These are phyloP conservation scores for Candida glaebosa DNA, from an alignment of 805 yeast genomes.

Conservation along the genomic window DNA sequence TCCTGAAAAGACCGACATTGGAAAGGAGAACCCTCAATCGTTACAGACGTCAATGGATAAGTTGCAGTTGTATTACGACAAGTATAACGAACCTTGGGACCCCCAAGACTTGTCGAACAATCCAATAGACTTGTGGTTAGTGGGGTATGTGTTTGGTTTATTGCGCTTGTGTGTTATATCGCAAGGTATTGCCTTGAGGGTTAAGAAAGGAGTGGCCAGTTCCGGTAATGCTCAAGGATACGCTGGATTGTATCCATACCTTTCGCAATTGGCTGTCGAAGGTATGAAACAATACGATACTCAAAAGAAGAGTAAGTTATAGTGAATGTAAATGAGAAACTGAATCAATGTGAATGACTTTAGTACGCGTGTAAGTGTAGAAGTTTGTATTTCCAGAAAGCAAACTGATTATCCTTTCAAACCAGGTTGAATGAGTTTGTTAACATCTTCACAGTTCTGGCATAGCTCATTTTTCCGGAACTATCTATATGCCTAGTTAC, in stretches of 20 bases:
- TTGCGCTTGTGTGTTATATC: slow-evolving; percentile 53
- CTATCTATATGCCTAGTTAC: too few species aligned
- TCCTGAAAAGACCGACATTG: slow-evolving; percentile 28
- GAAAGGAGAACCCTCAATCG: slow-evolving; percentile 27
- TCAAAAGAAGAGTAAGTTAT: slow-evolving; percentile 3
- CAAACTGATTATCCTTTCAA: too few species aligned
- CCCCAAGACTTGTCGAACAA: slow-evolving; percentile 35
- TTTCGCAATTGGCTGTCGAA: slow-evolving; percentile 28
- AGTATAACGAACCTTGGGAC: slow-evolving; percentile 32
- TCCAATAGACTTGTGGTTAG: slow-evolving; percentile 44
- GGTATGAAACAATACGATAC: slow-evolving; percentile 10
- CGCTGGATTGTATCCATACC: slow-evolving; percentile 31
- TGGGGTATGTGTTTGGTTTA: slow-evolving; percentile 55
- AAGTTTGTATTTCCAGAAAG: background rate
- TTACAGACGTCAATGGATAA: slow-evolving; percentile 11
- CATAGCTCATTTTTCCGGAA: too few species aligned
- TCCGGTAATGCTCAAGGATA: slow-evolving; percentile 46
- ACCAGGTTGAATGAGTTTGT: too few species aligned
- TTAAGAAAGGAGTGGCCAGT: slow-evolving; percentile 49
- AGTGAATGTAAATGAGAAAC: background rate
- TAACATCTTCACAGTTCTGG: too few species aligned
- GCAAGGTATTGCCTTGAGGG: slow-evolving; percentile 61
- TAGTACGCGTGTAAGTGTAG: background rate
- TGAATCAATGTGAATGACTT: background rate
- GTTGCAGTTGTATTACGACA: slow-evolving; percentile 16